Evolutionary conservation across 2,329 filamentous ascomycete genomes (phyloP), one percentile per base, ranked within the genome.

Genomic region (Sclerotinia trifoliorum): DNA sequence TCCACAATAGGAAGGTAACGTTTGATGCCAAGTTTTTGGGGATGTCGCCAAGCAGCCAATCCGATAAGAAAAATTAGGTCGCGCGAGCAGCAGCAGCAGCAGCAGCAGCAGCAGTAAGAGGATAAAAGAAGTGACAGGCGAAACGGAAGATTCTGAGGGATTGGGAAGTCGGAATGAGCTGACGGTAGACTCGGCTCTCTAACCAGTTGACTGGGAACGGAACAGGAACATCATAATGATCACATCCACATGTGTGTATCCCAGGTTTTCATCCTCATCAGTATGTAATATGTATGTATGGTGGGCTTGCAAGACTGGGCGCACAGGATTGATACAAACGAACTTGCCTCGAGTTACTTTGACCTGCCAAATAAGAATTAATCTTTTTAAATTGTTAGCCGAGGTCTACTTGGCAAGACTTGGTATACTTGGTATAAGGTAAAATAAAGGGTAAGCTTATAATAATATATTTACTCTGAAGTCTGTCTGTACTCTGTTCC

Each of bases 1-100:
- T 63, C 60, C 60, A 63, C 46, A 51, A 42, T 63, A 63, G 60
- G 60, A 63, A 63, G 60, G 60, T 63, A 63, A 26, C 32, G 60
- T 63, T 39, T 42, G 21, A 3, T 35, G 60, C 60, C 60, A 63
- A 63, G 60, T 19, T 32, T 11, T 21, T 51, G 21, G 29, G 15
- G 15, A 26, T 42, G 24, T 52, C 48, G 60, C 60, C 60, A 63
- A 63, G 46, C 46, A 49, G 29, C 3, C 3, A 26, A 51, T 39
- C 60, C 46, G 60, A 63, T 63, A 63, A 63, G 60, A 39, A 39
- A 51, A 24, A 15, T 42, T 42, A 17, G 26, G 60, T 51, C 44
- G 42, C 58, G 26, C 24, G 58, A 48, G 58, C 58, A 61, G 58
- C 29, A 49, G 26, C 29, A 29, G 29, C 29, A 5, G 26, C 29